Base-by-base conservation (phyloP, 208 protist genomes). In the Lotmaria passim region DNA sequence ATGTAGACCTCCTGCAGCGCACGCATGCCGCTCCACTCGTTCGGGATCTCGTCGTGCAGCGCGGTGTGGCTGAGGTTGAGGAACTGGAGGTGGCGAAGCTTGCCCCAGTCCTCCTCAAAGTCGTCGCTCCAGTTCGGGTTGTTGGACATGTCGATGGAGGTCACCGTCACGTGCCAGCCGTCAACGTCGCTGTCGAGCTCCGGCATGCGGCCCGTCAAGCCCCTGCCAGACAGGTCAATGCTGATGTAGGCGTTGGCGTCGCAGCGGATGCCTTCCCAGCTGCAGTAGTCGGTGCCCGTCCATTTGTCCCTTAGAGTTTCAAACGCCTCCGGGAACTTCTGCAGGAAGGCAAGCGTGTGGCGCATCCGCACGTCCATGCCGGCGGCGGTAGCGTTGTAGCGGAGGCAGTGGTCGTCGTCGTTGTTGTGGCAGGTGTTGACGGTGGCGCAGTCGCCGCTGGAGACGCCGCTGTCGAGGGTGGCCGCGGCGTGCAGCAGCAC, bases 71-170 rank as follows among this genome's bases (percentile, higher is more conserved):
- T 43, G 53, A 59, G 53, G 53, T 59, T 34, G 53, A 59, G 53
- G 34, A 17, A 14, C 7, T 43, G 33, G 14, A 43, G 33, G 53
- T n/a, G n/a, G n/a, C n/a, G n/a, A n/a, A n/a, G n/a, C n/a, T n/a
- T n/a, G 30, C 26, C 33, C 53, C 51, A 52, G 23, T 7, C 19
- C 14, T 33, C 28, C 14, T 7, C 21, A 30, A 56, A 56, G 17
- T 7, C 26, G 30, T 6, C 51, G 0, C 15, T 38, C 7, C 19
- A 33, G 51, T 34, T 56, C 50, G 24, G 50, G 50, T 36, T 36
- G 50, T 58, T 69, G 43, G 33, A 60, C 36, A 76, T 21, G 57
- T 76, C 47, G 46, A 76, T 57, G 43, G 30, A 44, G n/a, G 17
- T 26, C 26, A 71, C 43, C 17, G 17, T 39, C 17, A 71, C 41